Evolutionary conservation across 192 early-diverging fungal genomes (phyloP).

Genomic region (Spizellomyces punctatus): DNA sequence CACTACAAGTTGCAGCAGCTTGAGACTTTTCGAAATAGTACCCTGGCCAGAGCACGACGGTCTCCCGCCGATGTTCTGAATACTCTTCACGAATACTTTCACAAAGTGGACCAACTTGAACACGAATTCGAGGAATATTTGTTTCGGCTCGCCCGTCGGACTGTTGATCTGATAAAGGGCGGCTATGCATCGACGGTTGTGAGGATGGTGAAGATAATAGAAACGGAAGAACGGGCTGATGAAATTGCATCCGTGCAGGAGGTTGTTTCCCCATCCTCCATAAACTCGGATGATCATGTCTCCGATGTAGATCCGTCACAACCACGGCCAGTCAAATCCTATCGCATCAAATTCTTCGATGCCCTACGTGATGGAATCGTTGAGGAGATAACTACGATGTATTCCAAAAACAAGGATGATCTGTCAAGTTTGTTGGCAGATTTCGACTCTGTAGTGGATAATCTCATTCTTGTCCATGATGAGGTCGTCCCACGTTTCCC

Average conservation of each 20-base stretch:
- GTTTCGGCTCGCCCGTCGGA: constrained; percentile 79
- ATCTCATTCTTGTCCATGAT: constrained; percentile 86
- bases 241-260: constrained; percentile 62
- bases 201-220: constrained; percentile 90
- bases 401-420: constrained; percentile 62
- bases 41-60: constrained; percentile 72
- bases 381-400: constrained; percentile 66
- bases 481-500: constrained; percentile 88
- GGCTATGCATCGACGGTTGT: constrained; percentile 75
- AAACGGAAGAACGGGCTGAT: constrained; percentile 89
- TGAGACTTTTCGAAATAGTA: constrained; percentile 81
- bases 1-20: constrained; percentile 89
- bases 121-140: constrained; percentile 85
- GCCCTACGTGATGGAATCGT: constrained; percentile 69
- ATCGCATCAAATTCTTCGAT: constrained; percentile 81
- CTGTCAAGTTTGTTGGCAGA: constrained; percentile 61
- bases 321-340: constrained; percentile 61
- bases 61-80: constrained; percentile 75
- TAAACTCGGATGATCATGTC: constrained; percentile 1
- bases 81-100: constrained; percentile 86
- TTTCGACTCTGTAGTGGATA: constrained; percentile 84
- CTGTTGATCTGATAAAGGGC: constrained; percentile 77
- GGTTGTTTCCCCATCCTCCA: constrained; percentile 14
- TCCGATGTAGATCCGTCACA: constrained; percentile 11
- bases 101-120: constrained; percentile 75